These are phyloP conservation scores for Candida neerlandica DNA, from an alignment of 1,139 yeast genomes.

Conservation along the genomic window DNA sequence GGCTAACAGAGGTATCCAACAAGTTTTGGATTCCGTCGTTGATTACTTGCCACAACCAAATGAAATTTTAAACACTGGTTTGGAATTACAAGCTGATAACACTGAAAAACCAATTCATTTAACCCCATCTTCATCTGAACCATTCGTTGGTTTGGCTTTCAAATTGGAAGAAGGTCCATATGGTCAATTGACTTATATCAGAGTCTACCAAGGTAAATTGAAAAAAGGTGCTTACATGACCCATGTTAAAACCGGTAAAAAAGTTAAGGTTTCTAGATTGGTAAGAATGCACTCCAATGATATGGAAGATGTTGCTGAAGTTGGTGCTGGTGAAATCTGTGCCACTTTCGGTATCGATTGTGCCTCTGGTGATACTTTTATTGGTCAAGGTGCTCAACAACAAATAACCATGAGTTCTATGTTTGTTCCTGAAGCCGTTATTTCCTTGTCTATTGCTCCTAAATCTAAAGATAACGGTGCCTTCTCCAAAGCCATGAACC, in stretches of 20 bases:
- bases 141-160: conserved; percentile 96
- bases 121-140: conserved; percentile 71
- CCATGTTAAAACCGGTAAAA: conserved; percentile 90
- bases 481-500: conserved; percentile 93
- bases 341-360: conserved; percentile 99
- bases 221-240: conserved; percentile 88
- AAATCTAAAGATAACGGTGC: conserved; percentile 81
- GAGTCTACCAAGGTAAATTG: conserved; percentile 95
- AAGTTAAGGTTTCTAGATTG: conserved; percentile 89
- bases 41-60: conserved; percentile 95
- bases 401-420: conserved; percentile 92
- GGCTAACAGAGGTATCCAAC: conserved; percentile 94
- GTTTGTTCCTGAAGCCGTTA: conserved; percentile 98
- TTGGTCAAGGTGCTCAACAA: conserved; percentile 67
- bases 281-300: conserved; percentile 99
- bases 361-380: conserved; percentile 98
- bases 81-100: conserved; percentile 57
- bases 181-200: conserved; percentile 94
- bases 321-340: conserved; percentile 98
- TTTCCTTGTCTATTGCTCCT: conserved; percentile 88
- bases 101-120: conserved; percentile 69
- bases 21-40: conserved; percentile 93
- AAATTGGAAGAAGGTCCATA: conserved; percentile 97
- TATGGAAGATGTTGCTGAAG: conserved; percentile 96
- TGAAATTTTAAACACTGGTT: conserved; percentile 86